Evolutionary conservation across 805 yeast species (phyloP).

Genomic region (Zygosaccharomyces bailii): DNA sequence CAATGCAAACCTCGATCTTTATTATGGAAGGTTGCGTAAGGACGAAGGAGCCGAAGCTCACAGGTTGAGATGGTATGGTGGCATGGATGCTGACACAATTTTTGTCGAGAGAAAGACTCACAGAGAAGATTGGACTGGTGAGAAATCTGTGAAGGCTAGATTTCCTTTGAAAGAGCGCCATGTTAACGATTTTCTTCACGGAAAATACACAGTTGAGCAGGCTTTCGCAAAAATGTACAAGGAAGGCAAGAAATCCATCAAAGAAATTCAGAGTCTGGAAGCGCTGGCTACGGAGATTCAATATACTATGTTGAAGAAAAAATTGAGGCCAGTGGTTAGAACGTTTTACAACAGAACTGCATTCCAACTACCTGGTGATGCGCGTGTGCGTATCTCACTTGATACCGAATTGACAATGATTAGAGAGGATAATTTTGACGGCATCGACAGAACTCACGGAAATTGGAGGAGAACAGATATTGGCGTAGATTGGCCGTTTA

Average conservation of each 20-base stretch:
- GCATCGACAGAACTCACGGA: slow-evolving; percentile 78
- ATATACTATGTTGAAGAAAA: slow-evolving; percentile 78
- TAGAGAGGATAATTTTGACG: slow-evolving; percentile 96
- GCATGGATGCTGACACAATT: slow-evolving; percentile 87
- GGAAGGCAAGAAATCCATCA: slow-evolving; percentile 81
- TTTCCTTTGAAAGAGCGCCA: slow-evolving; percentile 88
- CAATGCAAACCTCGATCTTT: slow-evolving; percentile 81
- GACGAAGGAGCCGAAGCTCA: slow-evolving; percentile 99
- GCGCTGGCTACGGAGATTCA: slow-evolving; percentile 91
- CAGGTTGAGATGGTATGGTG: slow-evolving; percentile 98
- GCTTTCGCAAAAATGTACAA: slow-evolving; percentile 89
- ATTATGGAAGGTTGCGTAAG: slow-evolving; percentile 90
- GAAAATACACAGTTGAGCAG: slow-evolving; percentile 81
- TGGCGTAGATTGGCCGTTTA: slow-evolving; percentile 95
- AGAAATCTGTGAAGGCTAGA: slow-evolving; percentile 97
- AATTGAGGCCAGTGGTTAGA: slow-evolving; percentile 89
- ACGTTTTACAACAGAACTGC: slow-evolving; percentile 98
- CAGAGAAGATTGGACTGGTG: slow-evolving; percentile 99
- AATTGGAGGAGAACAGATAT: slow-evolving; percentile 99
- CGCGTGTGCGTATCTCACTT: slow-evolving; percentile 95
- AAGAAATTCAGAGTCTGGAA: slow-evolving; percentile 90
- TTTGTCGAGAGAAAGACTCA: slow-evolving; percentile 98
- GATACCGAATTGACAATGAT: slow-evolving; percentile 98
- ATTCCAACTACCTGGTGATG: slow-evolving; percentile 98
- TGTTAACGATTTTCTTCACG: slow-evolving; percentile 78